phyloP scores from a whole-genome alignment of 805 yeast species.

The Yarrowia sp. region DNA sequence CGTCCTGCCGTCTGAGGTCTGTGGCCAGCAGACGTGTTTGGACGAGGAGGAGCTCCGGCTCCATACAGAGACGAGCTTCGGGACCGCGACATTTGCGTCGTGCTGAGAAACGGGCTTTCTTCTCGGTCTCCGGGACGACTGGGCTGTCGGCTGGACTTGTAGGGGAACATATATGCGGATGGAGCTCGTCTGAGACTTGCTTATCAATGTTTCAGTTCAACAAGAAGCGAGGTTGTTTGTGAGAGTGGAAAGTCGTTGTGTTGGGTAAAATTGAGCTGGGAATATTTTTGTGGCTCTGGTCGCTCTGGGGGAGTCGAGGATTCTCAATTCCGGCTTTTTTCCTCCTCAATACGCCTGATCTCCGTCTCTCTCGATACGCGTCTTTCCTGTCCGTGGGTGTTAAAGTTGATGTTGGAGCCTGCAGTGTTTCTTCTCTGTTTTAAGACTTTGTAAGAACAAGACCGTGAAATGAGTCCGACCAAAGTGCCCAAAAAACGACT shows the following conservation, averaged over 20 bases:
- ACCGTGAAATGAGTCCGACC: no score
- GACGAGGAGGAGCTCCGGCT: not conserved
- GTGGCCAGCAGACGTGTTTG: not conserved
- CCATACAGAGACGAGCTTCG: conserved; percentile 21
- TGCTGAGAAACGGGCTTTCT: not conserved
- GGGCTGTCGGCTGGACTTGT: not conserved
- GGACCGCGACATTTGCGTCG: not conserved
- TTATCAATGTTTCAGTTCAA: no score
- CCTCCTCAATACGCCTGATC: no score
- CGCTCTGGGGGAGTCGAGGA: no score
- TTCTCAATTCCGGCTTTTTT: no score
- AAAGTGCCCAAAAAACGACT: not conserved
- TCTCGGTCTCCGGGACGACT: conserved; percentile 1
- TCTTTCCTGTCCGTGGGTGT: conserved; percentile 10
- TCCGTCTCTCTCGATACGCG: not conserved
- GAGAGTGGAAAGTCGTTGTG: no score
- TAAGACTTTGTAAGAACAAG: no score
- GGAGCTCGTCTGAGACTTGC: not conserved
- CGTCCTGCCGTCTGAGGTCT: conserved; percentile 14
- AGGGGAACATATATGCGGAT: not conserved
- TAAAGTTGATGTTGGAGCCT: conserved; percentile 1
- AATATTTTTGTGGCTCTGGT: no score
- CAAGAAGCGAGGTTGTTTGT: no score
- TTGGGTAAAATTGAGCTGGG: no score
- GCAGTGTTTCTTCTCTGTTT: not conserved